phyloP scores from a whole-genome alignment of 306 rosid genomes.

The Medicago arabica region DNA sequence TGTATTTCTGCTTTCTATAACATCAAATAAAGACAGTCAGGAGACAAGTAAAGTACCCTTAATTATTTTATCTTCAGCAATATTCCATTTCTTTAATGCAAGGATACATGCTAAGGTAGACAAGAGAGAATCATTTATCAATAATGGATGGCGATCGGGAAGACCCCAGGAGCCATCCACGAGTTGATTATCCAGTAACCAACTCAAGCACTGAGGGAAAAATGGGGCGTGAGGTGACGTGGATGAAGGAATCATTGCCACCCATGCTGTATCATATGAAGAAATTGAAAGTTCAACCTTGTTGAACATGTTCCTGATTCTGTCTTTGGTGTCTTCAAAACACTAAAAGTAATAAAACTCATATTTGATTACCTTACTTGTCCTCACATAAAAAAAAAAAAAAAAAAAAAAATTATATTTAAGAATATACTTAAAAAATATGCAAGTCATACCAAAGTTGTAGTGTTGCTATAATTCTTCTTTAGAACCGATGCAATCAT shows the following conservation, averaged over 20 bases:
- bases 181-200: slow-evolving; percentile 79
- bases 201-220: slow-evolving; percentile 76
- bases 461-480: slow-evolving; percentile 25
- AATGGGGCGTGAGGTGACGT: slow-evolving; percentile 56
- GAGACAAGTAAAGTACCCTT: slow-evolving; percentile 51
- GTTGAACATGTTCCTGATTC: slow-evolving; percentile 62
- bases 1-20: no score
- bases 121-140: slow-evolving; percentile 69
- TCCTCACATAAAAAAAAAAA: neutral
- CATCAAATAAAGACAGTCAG: neutral
- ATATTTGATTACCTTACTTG: neutral
- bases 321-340: slow-evolving; percentile 63
- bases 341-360: slow-evolving; percentile 43
- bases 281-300: slow-evolving; percentile 79
- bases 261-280: slow-evolving; percentile 91
- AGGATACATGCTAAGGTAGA: slow-evolving; percentile 75
- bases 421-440: neutral
- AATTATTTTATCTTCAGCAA: slow-evolving; percentile 66
- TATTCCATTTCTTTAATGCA: slow-evolving; percentile 72
- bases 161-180: slow-evolving; percentile 87
- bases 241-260: slow-evolving; percentile 83
- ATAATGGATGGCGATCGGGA: slow-evolving; percentile 51
- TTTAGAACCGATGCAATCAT: slow-evolving; percentile 20
- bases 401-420: neutral
- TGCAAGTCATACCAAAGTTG: slow-evolving; percentile 43